Conservation (phyloP, 1,139 yeast genomes). For the Hemisphaericaspora xylofermentans region DNA sequence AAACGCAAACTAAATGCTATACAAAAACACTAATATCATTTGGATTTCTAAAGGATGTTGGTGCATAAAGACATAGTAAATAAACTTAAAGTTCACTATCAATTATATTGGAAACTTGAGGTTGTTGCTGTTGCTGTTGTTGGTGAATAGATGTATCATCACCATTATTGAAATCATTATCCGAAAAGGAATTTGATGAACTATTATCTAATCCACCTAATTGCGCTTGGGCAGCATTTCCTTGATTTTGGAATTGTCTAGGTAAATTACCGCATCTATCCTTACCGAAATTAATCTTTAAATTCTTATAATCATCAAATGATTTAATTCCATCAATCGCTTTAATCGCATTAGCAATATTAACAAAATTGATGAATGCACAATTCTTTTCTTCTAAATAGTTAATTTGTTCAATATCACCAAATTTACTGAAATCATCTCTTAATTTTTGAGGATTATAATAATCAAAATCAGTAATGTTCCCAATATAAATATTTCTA, state of each 20-base stretch:
- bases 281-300: constrained; percentile 80
- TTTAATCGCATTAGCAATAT: constrained; percentile 79
- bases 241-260: constrained; percentile 44
- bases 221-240: constrained; percentile 12
- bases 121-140: constrained; percentile 5
- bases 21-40: background rate
- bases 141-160: constrained; percentile 2
- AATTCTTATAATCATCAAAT: constrained; percentile 52
- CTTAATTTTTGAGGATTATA: constrained; percentile 58
- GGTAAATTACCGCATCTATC: constrained; percentile 91
- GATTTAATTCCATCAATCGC: constrained; percentile 65
- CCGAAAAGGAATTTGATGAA: constrained; percentile 29
- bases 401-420: constrained; percentile 80
- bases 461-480: constrained; percentile 44
- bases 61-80: background rate
- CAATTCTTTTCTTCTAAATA: constrained; percentile 76
- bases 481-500: constrained; percentile 87
- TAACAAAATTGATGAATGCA: constrained; percentile 78
- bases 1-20: background rate
- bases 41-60: background rate
- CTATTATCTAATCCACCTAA: constrained; percentile 20
- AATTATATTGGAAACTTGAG: background rate
- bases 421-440: constrained; percentile 69
- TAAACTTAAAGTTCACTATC: background rate
- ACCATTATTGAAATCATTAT: constrained; percentile 20